Conservation (phyloP, 495 filamentous ascomycete genomes). For the Xylaria acuta region DNA sequence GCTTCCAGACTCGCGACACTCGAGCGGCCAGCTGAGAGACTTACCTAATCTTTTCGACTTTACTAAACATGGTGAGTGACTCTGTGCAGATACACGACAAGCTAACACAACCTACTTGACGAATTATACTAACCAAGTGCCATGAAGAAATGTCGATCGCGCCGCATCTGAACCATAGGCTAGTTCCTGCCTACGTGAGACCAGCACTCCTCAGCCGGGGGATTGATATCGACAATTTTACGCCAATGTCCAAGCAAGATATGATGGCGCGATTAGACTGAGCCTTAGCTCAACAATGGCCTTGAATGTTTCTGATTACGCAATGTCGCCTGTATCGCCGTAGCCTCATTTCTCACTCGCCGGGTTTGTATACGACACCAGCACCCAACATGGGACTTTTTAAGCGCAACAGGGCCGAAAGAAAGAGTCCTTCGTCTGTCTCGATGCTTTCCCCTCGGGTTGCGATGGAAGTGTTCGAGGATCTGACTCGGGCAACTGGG, state of each 20-base stretch:
- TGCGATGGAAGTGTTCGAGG: constrained; percentile 26
- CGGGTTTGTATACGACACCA: constrained; percentile 39
- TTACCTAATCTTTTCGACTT: constrained; percentile 92
- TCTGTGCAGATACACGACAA: background rate
- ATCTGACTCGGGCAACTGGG: constrained; percentile 17
- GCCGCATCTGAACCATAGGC: constrained; percentile 80
- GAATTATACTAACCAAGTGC: constrained; percentile 29
- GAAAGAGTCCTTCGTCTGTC: constrained; percentile 22
- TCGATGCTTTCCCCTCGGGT: constrained; percentile 21
- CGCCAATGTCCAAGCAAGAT: constrained; percentile 85
- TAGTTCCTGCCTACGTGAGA: constrained; percentile 85
- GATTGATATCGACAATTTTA: constrained; percentile 93
- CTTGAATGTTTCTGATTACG: constrained; percentile 30
- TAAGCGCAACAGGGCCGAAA: constrained; percentile 23
- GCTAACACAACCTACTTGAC: background rate
- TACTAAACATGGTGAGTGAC: constrained; percentile 80
- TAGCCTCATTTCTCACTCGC: constrained; percentile 40
- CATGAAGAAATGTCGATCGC: constrained; percentile 89
- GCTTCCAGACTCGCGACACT: constrained; percentile 92
- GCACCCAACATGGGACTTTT: constrained; percentile 23
- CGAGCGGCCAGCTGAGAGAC: constrained; percentile 74
- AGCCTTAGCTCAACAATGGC: constrained; percentile 42
- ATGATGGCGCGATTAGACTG: constrained; percentile 99
- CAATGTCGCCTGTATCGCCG: constrained; percentile 38
- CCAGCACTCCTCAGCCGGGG: constrained; percentile 74